Percentiles rank a stretch among this genome's conserved stretches.
Evolutionary conservation across 805 yeast species (phyloP).

Genomic region (Kluyveromyces aestuarii): DNA sequence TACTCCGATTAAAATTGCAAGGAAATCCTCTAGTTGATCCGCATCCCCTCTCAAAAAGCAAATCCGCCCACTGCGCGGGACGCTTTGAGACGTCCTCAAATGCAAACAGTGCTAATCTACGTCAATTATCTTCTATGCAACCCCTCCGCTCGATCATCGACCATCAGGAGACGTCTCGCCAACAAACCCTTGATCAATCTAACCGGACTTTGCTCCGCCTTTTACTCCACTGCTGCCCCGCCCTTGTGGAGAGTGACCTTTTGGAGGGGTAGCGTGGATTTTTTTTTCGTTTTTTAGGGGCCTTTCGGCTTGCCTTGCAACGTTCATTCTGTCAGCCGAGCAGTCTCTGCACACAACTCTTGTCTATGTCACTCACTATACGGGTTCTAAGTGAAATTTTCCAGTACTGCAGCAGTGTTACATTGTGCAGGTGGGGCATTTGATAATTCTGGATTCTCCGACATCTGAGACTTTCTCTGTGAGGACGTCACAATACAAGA

Average conservation of each 20-base stretch:
- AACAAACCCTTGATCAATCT: not conserved
- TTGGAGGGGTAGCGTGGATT: not conserved
- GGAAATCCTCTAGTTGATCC: not conserved
- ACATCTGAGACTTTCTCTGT: too few relatives aligned
- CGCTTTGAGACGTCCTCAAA: not conserved
- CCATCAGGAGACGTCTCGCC: not conserved
- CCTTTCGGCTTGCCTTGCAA: not conserved
- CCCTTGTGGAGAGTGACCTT: slow-evolving; percentile 3
- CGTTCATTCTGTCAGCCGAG: not conserved
- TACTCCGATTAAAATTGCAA: not conserved
- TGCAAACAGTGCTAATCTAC: not conserved
- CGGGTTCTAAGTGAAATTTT: not conserved
- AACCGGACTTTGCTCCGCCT: slow-evolving; percentile 1
- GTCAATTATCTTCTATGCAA: not conserved
- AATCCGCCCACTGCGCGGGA: not conserved
- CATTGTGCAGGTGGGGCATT: too few relatives aligned
- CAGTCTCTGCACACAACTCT: not conserved
- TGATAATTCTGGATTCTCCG: too few relatives aligned
- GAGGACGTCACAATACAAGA: too few relatives aligned
- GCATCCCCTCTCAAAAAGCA: not conserved
- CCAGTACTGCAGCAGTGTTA: too few relatives aligned
- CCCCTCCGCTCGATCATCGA: not conserved
- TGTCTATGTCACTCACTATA: not conserved
- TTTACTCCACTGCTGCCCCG: slow-evolving; percentile 4
- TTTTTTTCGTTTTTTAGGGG: not conserved